These are phyloP conservation scores for Ogataea nonfermentans DNA, from an alignment of 805 yeast genomes.

Conservation along the genomic window DNA sequence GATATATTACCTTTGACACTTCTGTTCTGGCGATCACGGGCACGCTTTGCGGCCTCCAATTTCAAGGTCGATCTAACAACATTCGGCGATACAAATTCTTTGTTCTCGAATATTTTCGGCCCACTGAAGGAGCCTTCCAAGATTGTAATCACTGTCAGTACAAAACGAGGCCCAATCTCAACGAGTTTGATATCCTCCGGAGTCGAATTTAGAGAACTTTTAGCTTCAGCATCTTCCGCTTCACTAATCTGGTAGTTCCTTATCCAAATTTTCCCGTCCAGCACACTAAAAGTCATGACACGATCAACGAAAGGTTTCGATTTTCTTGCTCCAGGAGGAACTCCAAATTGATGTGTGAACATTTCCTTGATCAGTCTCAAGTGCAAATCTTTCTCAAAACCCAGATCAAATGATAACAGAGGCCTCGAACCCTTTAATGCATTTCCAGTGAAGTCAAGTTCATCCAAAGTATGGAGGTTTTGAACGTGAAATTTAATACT, in stretches of 20 bases:
- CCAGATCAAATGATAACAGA: constrained; percentile 77
- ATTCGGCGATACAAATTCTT: constrained; percentile 95
- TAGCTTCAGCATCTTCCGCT: constrained; percentile 45
- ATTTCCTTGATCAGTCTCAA: constrained; percentile 76
- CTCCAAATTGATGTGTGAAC: constrained; percentile 83
- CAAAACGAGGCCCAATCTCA: constrained; percentile 96
- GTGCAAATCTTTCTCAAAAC: constrained; percentile 71
- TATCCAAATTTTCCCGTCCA: constrained; percentile 92
- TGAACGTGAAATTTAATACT: constrained; percentile 91
- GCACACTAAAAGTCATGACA: constrained; percentile 88
- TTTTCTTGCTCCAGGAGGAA: constrained; percentile 90
- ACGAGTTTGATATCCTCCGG: constrained; percentile 70
- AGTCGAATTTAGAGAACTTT: constrained; percentile 22
- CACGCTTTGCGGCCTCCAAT: constrained; percentile 76
- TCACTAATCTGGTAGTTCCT: constrained; percentile 87
- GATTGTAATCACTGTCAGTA: constrained; percentile 84
- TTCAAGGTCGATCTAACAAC: constrained; percentile 85
- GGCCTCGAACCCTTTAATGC: constrained; percentile 96
- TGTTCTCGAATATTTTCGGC: constrained; percentile 95
- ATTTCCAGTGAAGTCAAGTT: constrained; percentile 93
- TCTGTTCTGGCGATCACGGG: constrained; percentile 74
- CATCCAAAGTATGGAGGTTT: constrained; percentile 94
- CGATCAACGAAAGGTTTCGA: constrained; percentile 94
- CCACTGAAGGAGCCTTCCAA: constrained; percentile 98
- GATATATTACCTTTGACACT: constrained; percentile 22